Evolutionary conservation across 164 flowering plant genomes (phyloP), one percentile per base, ranked within the genome.

Genomic region (Macadamia tetraphylla): DNA sequence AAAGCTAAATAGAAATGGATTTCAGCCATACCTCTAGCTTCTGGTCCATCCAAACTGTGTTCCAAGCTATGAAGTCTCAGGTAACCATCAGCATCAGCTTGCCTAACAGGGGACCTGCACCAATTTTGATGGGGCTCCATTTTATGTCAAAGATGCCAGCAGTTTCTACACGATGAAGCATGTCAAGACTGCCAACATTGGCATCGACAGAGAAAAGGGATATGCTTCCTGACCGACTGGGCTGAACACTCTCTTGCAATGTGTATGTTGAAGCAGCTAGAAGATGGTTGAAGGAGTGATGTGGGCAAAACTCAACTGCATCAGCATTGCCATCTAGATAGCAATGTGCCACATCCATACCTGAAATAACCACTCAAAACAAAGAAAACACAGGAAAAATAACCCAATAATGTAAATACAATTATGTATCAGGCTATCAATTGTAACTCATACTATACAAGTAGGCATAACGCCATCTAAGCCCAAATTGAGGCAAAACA

Each of bases 301-400:
- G 86, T 1, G 94, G 89, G 70, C 99, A 94, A 69, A 94, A 94
- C 76, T 92, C 99, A 23, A 91, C 99, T 0, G 86, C 96, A 67
- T 95, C 98, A 1, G 91, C 88, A 69, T 92, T 92, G 14, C 97
- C 98, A 18, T 89, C 94, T 30, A 95, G 77, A 69, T 71, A 67
- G 77, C 80, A 83, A 58, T 90, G 87, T 1, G 85, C 89, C 32
- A 87, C 77, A 60, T 93, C 97, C 96, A 90, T 92, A 6, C 40
- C 57, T 53, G 53, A 49, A 13, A 14, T 14, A 14, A 53, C 17
- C 51, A 3, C 9, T 9, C 51, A 46, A 53, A 14, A 4, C 17
- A 53, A 14, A 53, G 6, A 14, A 1, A 12, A 17, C 3, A 53
- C 3, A 53, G 17, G 14, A 15, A 53, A 14, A 13, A 4, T 0